Evolutionary conservation across 768 basidiomycete genomes (phyloP).

Genomic region (Lactifluus rugatus): DNA sequence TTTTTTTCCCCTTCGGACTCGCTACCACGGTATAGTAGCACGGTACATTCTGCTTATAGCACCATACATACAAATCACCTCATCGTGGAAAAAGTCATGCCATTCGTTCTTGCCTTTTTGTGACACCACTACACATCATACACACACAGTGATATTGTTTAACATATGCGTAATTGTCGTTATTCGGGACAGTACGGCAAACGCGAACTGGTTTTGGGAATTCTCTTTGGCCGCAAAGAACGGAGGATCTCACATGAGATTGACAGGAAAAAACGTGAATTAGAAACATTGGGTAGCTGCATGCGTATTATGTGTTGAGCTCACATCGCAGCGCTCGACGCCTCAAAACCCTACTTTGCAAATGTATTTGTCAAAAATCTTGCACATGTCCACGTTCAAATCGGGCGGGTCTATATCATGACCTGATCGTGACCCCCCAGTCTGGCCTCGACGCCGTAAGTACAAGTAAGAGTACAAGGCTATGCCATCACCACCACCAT

Average conservation of each 20-base stretch:
- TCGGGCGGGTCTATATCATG: too few species aligned
- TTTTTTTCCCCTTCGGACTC: not conserved
- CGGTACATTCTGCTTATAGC: not conserved
- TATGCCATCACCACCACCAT: too few species aligned
- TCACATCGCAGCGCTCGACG: not conserved
- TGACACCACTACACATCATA: not conserved
- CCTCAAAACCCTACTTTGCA: too few species aligned
- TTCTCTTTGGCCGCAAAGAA: not conserved
- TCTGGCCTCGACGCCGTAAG: too few species aligned
- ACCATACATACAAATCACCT: conserved; percentile 1
- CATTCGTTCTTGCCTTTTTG: conserved; percentile 2
- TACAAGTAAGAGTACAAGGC: too few species aligned
- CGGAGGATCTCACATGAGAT: not conserved
- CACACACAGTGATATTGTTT: conserved; percentile 7
- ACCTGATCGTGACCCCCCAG: too few species aligned
- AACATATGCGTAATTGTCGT: conserved; percentile 22
- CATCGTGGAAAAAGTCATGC: conserved; percentile 7
- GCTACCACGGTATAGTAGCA: not conserved
- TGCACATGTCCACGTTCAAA: too few species aligned
- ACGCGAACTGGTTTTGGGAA: conserved; percentile 6
- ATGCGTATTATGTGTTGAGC: not conserved
- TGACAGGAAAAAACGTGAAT: not conserved
- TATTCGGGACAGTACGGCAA: conserved; percentile 17
- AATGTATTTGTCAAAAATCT: too few species aligned
- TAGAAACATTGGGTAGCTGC: not conserved